phyloP scores from a whole-genome alignment of 768 basidiomycete species.

The Gloeostereum incarnatum region DNA sequence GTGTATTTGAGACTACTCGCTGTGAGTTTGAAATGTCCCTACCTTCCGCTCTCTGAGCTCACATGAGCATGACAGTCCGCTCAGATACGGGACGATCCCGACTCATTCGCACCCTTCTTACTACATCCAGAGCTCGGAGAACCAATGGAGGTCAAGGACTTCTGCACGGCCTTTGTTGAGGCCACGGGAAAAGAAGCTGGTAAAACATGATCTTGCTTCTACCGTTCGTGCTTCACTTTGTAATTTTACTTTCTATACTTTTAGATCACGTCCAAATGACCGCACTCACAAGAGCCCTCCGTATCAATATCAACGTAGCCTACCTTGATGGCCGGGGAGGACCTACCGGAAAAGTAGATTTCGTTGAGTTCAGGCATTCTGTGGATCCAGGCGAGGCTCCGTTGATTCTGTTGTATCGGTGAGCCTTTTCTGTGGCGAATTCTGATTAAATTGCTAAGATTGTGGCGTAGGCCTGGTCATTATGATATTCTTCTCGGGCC shows the following conservation, averaged over 20 bases:
- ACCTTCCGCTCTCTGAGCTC: not conserved
- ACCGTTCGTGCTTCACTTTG: constrained; percentile 7
- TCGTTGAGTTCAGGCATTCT: constrained; percentile 53
- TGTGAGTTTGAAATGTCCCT: constrained; percentile 16
- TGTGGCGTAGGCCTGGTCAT: constrained; percentile 62
- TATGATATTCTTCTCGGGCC: constrained; percentile 82
- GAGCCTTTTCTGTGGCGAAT: constrained; percentile 5
- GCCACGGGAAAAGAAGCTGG: constrained; percentile 73
- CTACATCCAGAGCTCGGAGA: constrained; percentile 65
- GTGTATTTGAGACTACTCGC: constrained; percentile 78
- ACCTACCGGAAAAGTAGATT: constrained; percentile 44
- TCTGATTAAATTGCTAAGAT: constrained; percentile 1
- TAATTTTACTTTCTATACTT: constrained; percentile 8
- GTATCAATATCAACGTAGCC: constrained; percentile 62
- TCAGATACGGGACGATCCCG: constrained; percentile 59
- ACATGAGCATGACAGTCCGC: constrained; percentile 35
- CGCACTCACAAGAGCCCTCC: constrained; percentile 62
- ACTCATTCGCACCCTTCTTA: constrained; percentile 62
- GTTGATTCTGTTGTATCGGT: constrained; percentile 72
- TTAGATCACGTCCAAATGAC: constrained; percentile 77
- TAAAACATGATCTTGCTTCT: constrained; percentile 11
- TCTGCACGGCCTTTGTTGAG: constrained; percentile 76
- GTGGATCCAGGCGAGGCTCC: constrained; percentile 35
- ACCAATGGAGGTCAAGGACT: constrained; percentile 46
- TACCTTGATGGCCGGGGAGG: constrained; percentile 64